Evolutionary conservation across 2,329 filamentous ascomycete species (phyloP), one percentile per base, ranked within the genome.

Genomic region (Beauveria pseudobassiana): DNA sequence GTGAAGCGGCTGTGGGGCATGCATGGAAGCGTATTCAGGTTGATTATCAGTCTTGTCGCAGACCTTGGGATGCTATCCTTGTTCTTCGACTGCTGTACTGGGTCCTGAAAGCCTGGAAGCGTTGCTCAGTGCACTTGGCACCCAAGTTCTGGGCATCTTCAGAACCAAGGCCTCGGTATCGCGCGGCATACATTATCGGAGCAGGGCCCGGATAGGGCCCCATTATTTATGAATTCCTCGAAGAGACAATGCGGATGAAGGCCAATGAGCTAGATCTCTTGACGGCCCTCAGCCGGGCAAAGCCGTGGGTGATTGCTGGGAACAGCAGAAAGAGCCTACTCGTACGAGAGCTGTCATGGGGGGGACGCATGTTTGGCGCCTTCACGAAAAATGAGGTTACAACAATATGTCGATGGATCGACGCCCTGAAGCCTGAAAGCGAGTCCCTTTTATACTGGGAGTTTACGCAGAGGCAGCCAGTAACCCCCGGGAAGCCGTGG

Each of bases 291-390:
- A 30, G 58, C 16, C 38, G 20, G 14, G 59, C 59, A n/a, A 54
- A 48, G 28, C 46, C 61, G 24, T 80, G 77, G 78, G 67, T 80
- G 6, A 63, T 69, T 43, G 70, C 69, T 50, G 78, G 78, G 10
- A 65, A 72, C 40, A 75, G 75, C 57, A 51, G 64, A 1, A 72
- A 72, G 43, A 80, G 78, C 61, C 69, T 64, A 38, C 69, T 81
- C 3, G 66, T 79, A 1, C 72, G 70, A 43, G 77, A 78, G 65
- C 63, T 80, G 16, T 67, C 63, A 1, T 80, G 78, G 77, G 72
- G 73, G 40, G 78, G 78, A 5, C 74, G 71, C 52, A 80, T 81
- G 78, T 81, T 78, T 64, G 78, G 78, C 1, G 71, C 76, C n/a
- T 81, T 81, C 64, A 80, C 77, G 1, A 66, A 75, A n/a, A 68